Percentiles rank a stretch among this genome's conserved stretches.
These are phyloP conservation scores for Chlamydomonas schloesseri DNA, from an alignment of 139 green algal genomes.

Conservation along the genomic window DNA sequence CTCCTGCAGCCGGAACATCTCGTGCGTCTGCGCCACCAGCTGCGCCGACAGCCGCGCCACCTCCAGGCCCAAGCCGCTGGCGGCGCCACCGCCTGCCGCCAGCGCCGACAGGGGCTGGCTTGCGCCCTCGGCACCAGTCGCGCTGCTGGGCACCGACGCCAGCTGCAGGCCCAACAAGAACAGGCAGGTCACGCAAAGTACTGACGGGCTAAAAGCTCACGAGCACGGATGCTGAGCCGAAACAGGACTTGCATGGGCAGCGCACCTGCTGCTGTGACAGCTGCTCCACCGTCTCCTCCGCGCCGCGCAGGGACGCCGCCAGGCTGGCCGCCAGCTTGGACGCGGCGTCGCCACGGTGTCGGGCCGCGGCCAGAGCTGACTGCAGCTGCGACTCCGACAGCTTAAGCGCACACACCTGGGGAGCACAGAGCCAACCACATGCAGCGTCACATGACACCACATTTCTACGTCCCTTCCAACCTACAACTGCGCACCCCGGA, in stretches of 20 bases:
- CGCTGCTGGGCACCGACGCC: not conserved
- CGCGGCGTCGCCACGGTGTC: slow-evolving; percentile 56
- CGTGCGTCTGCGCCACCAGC: slow-evolving; percentile 44
- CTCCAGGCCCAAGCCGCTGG: slow-evolving; percentile 3
- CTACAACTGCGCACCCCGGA: too few relatives aligned
- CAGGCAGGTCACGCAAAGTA: too few relatives aligned
- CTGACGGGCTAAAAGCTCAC: too few relatives aligned
- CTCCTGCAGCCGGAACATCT: slow-evolving; percentile 39
- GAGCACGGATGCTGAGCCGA: too few relatives aligned
- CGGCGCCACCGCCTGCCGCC: not conserved
- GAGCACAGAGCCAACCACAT: too few relatives aligned
- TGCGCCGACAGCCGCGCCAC: slow-evolving; percentile 48
- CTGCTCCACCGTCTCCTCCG: slow-evolving; percentile 1
- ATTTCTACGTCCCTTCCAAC: too few relatives aligned
- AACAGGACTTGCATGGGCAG: too few relatives aligned
- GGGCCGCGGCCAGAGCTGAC: slow-evolving; percentile 58
- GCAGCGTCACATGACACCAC: too few relatives aligned
- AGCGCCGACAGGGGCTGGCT: too few relatives aligned
- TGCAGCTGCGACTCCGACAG: slow-evolving; percentile 65
- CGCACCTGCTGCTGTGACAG: not conserved
- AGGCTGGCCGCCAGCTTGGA: slow-evolving; percentile 1
- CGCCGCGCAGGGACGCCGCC: not conserved
- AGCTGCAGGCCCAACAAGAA: not conserved
- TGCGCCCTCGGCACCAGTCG: too few relatives aligned
- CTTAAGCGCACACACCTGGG: slow-evolving; percentile 73